These are phyloP conservation scores for Babesia caballi DNA, from an alignment of 169 alveolate genomes.

Conservation along the genomic window DNA sequence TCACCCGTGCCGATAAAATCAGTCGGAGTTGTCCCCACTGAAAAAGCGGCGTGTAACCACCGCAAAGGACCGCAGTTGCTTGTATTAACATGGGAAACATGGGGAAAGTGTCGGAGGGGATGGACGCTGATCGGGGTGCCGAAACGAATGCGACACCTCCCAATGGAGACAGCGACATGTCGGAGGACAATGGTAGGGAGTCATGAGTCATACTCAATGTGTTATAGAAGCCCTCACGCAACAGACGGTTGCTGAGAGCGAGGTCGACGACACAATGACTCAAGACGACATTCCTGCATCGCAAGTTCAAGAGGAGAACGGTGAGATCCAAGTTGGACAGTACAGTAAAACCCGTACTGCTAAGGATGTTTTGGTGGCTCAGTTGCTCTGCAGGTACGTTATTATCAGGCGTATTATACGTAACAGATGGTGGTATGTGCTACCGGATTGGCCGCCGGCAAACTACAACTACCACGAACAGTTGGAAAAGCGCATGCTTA, in stretches of 20 bases:
- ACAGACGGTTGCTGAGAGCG: conserved; percentile 18
- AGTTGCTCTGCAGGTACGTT: conserved; percentile 55
- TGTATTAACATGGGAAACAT: too few species aligned
- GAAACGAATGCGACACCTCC: too few species aligned
- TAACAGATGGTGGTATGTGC: conserved; percentile 90
- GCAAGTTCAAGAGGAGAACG: conserved; percentile 19
- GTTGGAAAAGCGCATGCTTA: conserved; percentile 77
- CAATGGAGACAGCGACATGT: too few species aligned
- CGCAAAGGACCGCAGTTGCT: too few species aligned
- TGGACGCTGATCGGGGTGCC: too few species aligned
- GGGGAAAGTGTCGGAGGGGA: too few species aligned
- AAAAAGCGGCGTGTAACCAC: too few species aligned
- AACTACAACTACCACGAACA: conserved; percentile 76
- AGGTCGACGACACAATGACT: not conserved
- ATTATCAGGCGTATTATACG: not conserved
- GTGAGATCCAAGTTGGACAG: conserved; percentile 48
- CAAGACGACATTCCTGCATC: not conserved
- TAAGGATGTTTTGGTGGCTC: conserved; percentile 47
- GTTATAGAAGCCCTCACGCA: conserved; percentile 4
- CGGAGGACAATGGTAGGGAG: not conserved
- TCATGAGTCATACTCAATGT: not conserved
- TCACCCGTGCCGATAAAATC: too few species aligned
- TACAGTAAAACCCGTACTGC: conserved; percentile 27
- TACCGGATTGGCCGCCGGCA: conserved; percentile 92
- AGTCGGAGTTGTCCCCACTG: too few species aligned